These are phyloP conservation scores for Rhodotorula mucilaginosa DNA, from an alignment of 1,284 basidiomycete genomes.

Conservation along the genomic window DNA sequence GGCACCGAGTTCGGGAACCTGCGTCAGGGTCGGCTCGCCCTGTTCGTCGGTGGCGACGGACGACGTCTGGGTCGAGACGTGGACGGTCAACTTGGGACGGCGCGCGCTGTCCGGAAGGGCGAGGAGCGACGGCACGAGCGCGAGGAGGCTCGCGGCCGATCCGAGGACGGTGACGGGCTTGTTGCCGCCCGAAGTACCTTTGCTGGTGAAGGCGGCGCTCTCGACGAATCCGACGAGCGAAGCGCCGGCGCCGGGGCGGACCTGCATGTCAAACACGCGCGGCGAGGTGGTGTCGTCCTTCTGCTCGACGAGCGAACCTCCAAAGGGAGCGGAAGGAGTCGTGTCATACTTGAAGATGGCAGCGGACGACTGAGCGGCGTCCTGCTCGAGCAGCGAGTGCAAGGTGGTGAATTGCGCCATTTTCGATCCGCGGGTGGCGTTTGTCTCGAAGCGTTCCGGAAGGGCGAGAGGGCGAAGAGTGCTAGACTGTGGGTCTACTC, in stretches of 20 bases:
- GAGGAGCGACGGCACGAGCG: slow-evolving; percentile 69
- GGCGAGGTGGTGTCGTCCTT: slow-evolving; percentile 34
- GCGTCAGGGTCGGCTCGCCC: slow-evolving; percentile 62
- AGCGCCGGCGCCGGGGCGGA: slow-evolving; percentile 80
- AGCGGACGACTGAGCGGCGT: slow-evolving; percentile 12
- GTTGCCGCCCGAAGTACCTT: slow-evolving; percentile 56
- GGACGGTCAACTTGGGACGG: slow-evolving; percentile 58
- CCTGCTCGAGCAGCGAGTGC: slow-evolving; percentile 33
- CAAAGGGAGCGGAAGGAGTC: slow-evolving; percentile 74
- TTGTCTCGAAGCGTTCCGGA: too few species aligned
- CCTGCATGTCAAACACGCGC: slow-evolving; percentile 70
- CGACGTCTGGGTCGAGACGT: slow-evolving; percentile 40
- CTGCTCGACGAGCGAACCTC: slow-evolving; percentile 53
- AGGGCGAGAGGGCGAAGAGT: too few species aligned
- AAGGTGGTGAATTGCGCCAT: slow-evolving; percentile 5
- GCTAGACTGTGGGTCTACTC: too few species aligned
- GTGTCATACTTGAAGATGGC: slow-evolving; percentile 74
- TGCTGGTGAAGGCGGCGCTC: slow-evolving; percentile 50
- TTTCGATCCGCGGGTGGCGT: neutral
- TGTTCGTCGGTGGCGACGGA: slow-evolving; percentile 72
- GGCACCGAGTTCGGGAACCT: slow-evolving; percentile 58
- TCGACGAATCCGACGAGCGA: slow-evolving; percentile 72
- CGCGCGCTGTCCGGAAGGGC: slow-evolving; percentile 63
- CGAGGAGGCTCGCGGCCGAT: slow-evolving; percentile 56
- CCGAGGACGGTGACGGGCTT: slow-evolving; percentile 49